Percentiles rank a stretch among this genome's conserved stretches.
Evolutionary conservation across 441 rosid genomes (phyloP).

Genomic region (Jatropha multifida): DNA sequence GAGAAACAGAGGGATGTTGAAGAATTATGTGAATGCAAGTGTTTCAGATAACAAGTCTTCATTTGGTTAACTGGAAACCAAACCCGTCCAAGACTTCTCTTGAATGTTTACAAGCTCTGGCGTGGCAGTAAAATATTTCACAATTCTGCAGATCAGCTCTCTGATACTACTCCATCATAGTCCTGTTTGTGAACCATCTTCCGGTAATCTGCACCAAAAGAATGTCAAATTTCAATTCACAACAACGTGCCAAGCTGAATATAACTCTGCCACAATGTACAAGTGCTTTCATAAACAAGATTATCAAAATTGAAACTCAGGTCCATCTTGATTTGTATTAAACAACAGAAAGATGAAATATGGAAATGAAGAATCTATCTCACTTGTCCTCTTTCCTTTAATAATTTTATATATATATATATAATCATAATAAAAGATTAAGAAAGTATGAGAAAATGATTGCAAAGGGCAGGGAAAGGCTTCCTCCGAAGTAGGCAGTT

Average conservation of each 20-base stretch:
- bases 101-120: background rate
- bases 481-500: background rate
- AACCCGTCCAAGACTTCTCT: background rate
- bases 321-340: background rate
- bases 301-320: background rate
- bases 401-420: background rate
- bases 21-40: background rate
- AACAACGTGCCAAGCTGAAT: background rate
- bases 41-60: background rate
- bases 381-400: background rate
- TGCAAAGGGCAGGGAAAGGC: background rate
- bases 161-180: constrained; percentile 30
- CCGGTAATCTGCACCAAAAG: constrained; percentile 34
- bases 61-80: too few species aligned
- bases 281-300: constrained; percentile 6
- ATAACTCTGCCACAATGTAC: background rate
- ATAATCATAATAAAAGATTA: background rate
- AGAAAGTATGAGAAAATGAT: background rate
- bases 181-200: constrained; percentile 52
- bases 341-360: background rate
- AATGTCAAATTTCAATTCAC: background rate
- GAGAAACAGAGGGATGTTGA: background rate
- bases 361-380: background rate
- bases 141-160: constrained; percentile 29
- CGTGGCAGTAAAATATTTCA: background rate